Percentiles rank a stretch among this genome's conserved stretches.
Evolutionary conservation across 495 filamentous ascomycete species (phyloP).

Genomic region (Lasiosphaeriaceae sp.): DNA sequence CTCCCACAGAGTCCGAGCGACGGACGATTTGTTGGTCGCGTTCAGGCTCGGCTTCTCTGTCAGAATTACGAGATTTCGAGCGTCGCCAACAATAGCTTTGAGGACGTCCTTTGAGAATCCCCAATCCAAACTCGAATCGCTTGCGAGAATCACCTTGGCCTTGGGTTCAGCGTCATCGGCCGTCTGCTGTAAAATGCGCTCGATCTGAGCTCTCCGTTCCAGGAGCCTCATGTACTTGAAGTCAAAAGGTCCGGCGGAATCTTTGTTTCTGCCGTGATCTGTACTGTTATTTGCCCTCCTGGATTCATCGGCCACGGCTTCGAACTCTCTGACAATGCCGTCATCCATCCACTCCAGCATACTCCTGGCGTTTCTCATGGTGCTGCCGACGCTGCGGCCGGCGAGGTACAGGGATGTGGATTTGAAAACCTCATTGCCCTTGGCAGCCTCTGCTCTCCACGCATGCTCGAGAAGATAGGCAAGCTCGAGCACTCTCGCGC

Average conservation of each 20-base stretch:
- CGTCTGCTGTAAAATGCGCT: constrained; percentile 50
- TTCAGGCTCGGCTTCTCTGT: constrained; percentile 59
- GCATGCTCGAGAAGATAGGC: constrained; percentile 89
- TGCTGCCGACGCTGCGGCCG: constrained; percentile 72
- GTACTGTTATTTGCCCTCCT: constrained; percentile 43
- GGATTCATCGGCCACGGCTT: constrained; percentile 59
- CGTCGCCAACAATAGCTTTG: constrained; percentile 65
- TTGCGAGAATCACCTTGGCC: constrained; percentile 82
- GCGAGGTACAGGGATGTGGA: constrained; percentile 75
- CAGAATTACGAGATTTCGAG: constrained; percentile 77
- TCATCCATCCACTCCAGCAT: constrained; percentile 99
- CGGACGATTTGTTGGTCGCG: constrained; percentile 31
- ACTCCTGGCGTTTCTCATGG: constrained; percentile 82
- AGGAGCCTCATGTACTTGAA: constrained; percentile 82
- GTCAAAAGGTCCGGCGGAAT: constrained; percentile 71
- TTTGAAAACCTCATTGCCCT: constrained; percentile 62
- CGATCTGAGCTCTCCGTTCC: constrained; percentile 69
- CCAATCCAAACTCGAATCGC: constrained; percentile 87
- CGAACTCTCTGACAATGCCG: constrained; percentile 83
- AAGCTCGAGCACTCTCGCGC: constrained; percentile 87
- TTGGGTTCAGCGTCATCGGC: constrained; percentile 33
- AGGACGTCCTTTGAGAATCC: constrained; percentile 89
- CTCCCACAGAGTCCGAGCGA: constrained; percentile 63
- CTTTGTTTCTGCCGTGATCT: constrained; percentile 35
- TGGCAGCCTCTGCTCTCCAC: constrained; percentile 62